Evolutionary conservation across 306 rosid species (phyloP), one percentile per base, ranked within the genome.

Genomic region (Oxytropis ochrocephala): DNA sequence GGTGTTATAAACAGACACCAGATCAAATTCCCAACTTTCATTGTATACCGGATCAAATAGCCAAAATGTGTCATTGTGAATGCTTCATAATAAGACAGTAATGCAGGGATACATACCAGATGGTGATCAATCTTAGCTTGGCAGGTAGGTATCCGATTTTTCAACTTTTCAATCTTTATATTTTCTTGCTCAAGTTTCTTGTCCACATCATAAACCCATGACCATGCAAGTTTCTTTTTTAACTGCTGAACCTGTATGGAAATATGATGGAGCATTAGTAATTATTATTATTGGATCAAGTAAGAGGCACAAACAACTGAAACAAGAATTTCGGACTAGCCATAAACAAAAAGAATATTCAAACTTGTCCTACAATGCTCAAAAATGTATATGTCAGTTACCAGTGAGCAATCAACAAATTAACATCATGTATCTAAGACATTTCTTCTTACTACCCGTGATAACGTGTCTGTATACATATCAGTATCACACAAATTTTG

Each of bases 121-220:
- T 79, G 85, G 11, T 73, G 62, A 63, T 88, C 93, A 72, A 93
- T 90, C 86, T 72, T 86, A 50, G 88, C 85, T 78, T 89, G 96
- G 78, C 95, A 87, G 32, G 56, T 69, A 58, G 98, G 98, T 75
- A 93, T n/a, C n/a, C n/a, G n/a, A n/a, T n/a, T n/a, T n/a, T n/a
- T n/a, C n/a, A n/a, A n/a, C n/a, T n/a, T n/a, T n/a, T n/a, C n/a
- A n/a, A n/a, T n/a, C n/a, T n/a, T n/a, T n/a, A n/a, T n/a, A n/a
- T n/a, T n/a, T n/a, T n/a, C n/a, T n/a, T n/a, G n/a, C n/a, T n/a
- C n/a, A n/a, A n/a, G n/a, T n/a, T n/a, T n/a, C n/a, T n/a, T n/a
- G n/a, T n/a, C n/a, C n/a, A n/a, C n/a, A n/a, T n/a, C n/a, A n/a
- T n/a, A n/a, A n/a, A n/a, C n/a, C n/a, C n/a, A n/a, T n/a, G n/a